phyloP scores from a whole-genome alignment of 2,329 filamentous ascomycete genomes.

The Pestalotiopsis sp. region DNA sequence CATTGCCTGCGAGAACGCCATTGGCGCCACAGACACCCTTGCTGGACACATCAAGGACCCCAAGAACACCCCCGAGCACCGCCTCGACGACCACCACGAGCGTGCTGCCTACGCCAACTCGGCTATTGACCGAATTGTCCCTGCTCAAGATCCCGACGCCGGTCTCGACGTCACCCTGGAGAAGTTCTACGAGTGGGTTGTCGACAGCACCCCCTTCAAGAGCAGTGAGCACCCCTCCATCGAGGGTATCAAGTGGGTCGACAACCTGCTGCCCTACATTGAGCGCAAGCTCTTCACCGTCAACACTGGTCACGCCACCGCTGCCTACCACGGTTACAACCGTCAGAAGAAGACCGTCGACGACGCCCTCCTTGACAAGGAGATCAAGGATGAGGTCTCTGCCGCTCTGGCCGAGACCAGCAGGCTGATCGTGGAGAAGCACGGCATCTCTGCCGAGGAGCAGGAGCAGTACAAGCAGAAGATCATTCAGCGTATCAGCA shows the following conservation, averaged over 20 bases:
- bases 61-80: conserved; percentile 69
- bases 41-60: conserved; percentile 78
- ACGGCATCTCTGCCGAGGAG: conserved; percentile 73
- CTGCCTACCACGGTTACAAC: conserved; percentile 92
- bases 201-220: conserved; percentile 84
- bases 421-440: conserved; percentile 82
- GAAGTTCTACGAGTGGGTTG: conserved; percentile 99
- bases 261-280: conserved; percentile 90
- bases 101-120: conserved; percentile 95
- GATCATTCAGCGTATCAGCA: conserved; percentile 91
- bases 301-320: conserved; percentile 96
- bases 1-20: conserved; percentile 98
- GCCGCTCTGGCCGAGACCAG: conserved; percentile 85
- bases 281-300: conserved; percentile 99
- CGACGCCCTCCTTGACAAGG: conserved; percentile 80
- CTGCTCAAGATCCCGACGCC: conserved; percentile 77
- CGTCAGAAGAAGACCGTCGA: conserved; percentile 85
- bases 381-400: conserved; percentile 79
- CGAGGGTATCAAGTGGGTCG: conserved; percentile 89
- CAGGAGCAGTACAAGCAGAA: conserved; percentile 88
- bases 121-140: conserved; percentile 97
- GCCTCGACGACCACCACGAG: conserved; percentile 67
- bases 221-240: conserved; percentile 72
- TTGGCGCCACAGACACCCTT: conserved; percentile 89
- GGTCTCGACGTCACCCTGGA: conserved; percentile 93